Evolutionary conservation across 1,139 yeast species (phyloP).

Genomic region (Eremothecium gossypii): DNA sequence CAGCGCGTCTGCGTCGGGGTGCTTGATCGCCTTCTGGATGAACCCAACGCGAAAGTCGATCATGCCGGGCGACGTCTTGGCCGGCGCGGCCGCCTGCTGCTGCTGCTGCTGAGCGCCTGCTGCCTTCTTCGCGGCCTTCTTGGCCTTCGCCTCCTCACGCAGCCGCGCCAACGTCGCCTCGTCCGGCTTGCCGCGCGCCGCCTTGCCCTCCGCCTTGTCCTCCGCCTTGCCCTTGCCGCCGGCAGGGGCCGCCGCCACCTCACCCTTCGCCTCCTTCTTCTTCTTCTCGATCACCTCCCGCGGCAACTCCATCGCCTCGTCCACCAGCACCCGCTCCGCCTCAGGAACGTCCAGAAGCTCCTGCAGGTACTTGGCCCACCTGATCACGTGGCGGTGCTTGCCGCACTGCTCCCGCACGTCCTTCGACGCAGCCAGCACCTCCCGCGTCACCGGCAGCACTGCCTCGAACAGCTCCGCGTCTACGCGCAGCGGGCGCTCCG

Average conservation of each 20-base stretch:
- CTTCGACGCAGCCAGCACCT: conserved; percentile 38
- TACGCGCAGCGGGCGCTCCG: conserved; percentile 45
- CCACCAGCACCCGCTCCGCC: conserved; percentile 43
- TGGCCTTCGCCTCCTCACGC: conserved; percentile 60
- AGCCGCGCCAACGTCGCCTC: conserved; percentile 56
- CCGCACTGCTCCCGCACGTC: conserved; percentile 31
- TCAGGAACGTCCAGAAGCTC: conserved; percentile 48
- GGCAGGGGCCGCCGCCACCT: conserved; percentile 29
- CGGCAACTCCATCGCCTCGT: conserved; percentile 56
- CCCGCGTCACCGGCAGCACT: conserved; percentile 49
- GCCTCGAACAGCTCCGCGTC: conserved; percentile 64
- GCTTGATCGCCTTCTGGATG: conserved; percentile 92
- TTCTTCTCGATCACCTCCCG: conserved; percentile 56
- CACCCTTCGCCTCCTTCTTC: conserved; percentile 37
- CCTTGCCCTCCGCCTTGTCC: conserved; percentile 29
- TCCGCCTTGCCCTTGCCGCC: conserved; percentile 32
- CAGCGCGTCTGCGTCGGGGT: conserved; percentile 94
- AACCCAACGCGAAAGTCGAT: conserved; percentile 93
- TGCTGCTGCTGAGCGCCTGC: conserved; percentile 48
- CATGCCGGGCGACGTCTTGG: conserved; percentile 67
- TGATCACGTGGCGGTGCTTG: conserved; percentile 72
- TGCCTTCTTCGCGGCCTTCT: conserved; percentile 70
- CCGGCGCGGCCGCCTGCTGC: conserved; percentile 46
- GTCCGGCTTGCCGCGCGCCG: conserved; percentile 39
- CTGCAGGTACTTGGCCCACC: conserved; percentile 90